These are phyloP conservation scores for Globisporangium yorkense DNA, from an alignment of 352 stramenopile genomes.

Conservation along the genomic window DNA sequence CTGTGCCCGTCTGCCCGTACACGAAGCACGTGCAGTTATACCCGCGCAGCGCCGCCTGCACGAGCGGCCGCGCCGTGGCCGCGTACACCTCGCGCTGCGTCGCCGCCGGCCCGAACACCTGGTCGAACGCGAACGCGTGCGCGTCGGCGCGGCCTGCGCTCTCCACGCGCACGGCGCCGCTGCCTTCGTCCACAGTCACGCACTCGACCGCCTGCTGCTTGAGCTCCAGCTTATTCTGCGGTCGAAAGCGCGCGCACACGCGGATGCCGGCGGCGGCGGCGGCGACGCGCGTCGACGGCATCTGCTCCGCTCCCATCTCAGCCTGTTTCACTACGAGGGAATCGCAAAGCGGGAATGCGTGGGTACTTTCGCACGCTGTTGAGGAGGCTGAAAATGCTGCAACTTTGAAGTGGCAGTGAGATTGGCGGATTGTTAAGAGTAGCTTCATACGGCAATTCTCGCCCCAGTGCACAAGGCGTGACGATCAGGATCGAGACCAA, in stretches of 20 bases:
- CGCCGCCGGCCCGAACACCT: slow-evolving; percentile 49
- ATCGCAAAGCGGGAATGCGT: background rate
- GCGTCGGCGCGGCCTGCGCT: slow-evolving; percentile 14
- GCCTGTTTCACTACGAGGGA: background rate
- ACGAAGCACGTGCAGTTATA: slow-evolving; percentile 92
- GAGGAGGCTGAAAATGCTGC: background rate
- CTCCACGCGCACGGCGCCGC: slow-evolving; percentile 30
- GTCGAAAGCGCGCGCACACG: slow-evolving; percentile 67
- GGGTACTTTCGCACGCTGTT: background rate
- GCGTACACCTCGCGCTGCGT: slow-evolving; percentile 66
- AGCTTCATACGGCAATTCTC: no score
- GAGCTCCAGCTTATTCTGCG: slow-evolving; percentile 72
- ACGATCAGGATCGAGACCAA: no score
- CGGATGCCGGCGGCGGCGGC: slow-evolving; percentile 34
- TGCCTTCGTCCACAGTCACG: slow-evolving; percentile 42
- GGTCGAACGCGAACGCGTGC: slow-evolving; percentile 72
- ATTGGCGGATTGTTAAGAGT: no score
- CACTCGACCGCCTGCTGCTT: slow-evolving; percentile 62
- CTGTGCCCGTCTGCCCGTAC: slow-evolving; percentile 89
- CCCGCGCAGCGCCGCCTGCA: slow-evolving; percentile 53
- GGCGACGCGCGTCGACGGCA: no score
- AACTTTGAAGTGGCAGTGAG: background rate
- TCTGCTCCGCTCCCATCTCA: background rate
- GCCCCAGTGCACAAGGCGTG: no score
- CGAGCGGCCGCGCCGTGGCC: slow-evolving; percentile 53